Evolutionary conservation across 2,329 filamentous ascomycete genomes (phyloP).

Genomic region (Talaromyces amestolkiae): DNA sequence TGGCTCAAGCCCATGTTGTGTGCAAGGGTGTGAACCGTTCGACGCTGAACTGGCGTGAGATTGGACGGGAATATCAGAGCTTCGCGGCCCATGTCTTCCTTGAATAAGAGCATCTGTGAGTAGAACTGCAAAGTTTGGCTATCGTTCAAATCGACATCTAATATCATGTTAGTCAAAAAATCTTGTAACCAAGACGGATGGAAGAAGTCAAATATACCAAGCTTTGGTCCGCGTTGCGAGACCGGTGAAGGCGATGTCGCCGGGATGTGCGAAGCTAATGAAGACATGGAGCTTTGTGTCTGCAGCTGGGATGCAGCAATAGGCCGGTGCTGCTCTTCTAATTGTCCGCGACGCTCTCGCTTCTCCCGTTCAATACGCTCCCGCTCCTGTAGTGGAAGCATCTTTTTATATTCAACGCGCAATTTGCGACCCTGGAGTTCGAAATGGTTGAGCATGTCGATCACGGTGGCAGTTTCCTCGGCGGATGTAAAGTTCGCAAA

Average conservation of each 20-base stretch:
- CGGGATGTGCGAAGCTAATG: constrained; percentile 64
- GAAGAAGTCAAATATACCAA: constrained; percentile 30
- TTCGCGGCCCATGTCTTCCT: constrained; percentile 73
- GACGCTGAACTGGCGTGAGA: constrained; percentile 77
- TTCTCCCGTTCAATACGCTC: constrained; percentile 97
- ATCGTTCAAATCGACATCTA: constrained; percentile 87
- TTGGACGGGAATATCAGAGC: constrained; percentile 79
- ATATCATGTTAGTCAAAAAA: constrained; percentile 24
- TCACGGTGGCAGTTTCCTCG: constrained; percentile 88
- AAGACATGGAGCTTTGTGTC: constrained; percentile 82
- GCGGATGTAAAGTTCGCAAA: constrained; percentile 98
- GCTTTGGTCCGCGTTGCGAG: constrained; percentile 49
- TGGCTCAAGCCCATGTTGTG: constrained; percentile 94
- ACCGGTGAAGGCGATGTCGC: constrained; percentile 67
- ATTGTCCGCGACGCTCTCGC: constrained; percentile 88
- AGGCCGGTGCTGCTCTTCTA: constrained; percentile 92
- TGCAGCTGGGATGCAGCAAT: constrained; percentile 66
- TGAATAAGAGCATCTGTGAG: constrained; percentile 85
- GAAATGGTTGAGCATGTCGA: constrained; percentile 91
- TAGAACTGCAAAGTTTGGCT: constrained; percentile 84
- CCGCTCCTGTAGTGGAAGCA: constrained; percentile 90
- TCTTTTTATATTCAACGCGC: constrained; percentile 98
- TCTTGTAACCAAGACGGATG: background rate
- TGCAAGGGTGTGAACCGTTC: constrained; percentile 88
- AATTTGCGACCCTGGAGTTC: constrained; percentile 93